phyloP scores from a whole-genome alignment of 2,329 filamentous ascomycete species.

The Biscogniauxia sp. region DNA sequence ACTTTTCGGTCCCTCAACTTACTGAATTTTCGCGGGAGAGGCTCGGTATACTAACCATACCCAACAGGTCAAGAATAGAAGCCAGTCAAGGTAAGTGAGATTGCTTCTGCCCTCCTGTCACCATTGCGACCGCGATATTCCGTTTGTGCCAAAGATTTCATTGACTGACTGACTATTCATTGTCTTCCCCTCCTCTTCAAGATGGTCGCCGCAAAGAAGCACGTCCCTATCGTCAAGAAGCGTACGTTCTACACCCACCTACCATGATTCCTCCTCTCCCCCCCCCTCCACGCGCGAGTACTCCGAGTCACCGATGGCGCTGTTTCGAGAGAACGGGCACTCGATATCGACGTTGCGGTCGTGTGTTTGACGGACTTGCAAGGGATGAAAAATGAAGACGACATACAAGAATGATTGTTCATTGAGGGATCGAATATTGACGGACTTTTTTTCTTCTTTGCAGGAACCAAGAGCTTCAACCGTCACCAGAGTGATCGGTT shows the following conservation, averaged over 20 bases:
- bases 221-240: conserved; percentile 99
- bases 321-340: neutral
- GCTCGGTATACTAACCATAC: conserved; percentile 24
- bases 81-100: conserved; percentile 30
- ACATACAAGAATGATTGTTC: conserved; percentile 23
- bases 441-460: conserved; percentile 28
- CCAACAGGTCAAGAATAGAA: conserved; percentile 27
- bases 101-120: neutral
- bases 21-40: conserved; percentile 25
- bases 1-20: conserved; percentile 21
- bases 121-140: neutral
- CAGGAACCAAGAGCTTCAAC: conserved; percentile 91
- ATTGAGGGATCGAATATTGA: conserved; percentile 29
- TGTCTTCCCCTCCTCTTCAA: conserved; percentile 37
- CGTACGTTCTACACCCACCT: conserved; percentile 61
- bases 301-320: neutral
- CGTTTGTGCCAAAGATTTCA: no score
- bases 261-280: neutral
- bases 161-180: neutral
- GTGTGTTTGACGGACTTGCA: neutral
- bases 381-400: conserved; percentile 7
- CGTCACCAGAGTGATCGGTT: conserved; percentile 98
- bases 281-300: neutral
- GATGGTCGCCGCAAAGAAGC: conserved; percentile 99
- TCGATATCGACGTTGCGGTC: neutral